Percentiles rank a stretch among this genome's conserved stretches.
Conservation (phyloP, 257 asterid species). For the Asclepias syriaca region DNA sequence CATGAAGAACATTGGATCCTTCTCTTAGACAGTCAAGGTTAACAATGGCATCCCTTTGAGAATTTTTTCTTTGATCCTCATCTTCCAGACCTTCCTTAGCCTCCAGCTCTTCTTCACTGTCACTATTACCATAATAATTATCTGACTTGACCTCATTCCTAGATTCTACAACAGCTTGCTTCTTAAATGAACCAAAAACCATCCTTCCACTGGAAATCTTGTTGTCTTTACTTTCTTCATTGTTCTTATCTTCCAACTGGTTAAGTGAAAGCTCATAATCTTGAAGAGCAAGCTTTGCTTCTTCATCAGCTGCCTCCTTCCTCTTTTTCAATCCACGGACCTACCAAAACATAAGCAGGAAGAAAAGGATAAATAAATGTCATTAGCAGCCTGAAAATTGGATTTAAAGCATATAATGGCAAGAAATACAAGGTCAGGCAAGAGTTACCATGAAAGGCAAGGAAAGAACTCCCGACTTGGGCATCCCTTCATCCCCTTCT, state of each 20-base stretch:
- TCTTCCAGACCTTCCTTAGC: slow-evolving; percentile 33
- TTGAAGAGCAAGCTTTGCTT: slow-evolving; percentile 67
- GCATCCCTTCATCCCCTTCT: slow-evolving; percentile 67
- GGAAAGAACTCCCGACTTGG: slow-evolving; percentile 71
- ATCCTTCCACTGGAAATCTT: slow-evolving; percentile 59
- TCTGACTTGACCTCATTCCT: slow-evolving; percentile 36
- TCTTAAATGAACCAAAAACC: slow-evolving; percentile 67
- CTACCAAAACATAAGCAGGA: slow-evolving; percentile 24
- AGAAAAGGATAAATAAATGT: neutral
- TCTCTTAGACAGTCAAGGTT: slow-evolving; percentile 63
- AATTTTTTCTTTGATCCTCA: slow-evolving; percentile 26
- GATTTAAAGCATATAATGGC: neutral
- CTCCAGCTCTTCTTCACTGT: slow-evolving; percentile 57
- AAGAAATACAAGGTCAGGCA: slow-evolving; percentile 3
- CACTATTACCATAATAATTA: slow-evolving; percentile 65
- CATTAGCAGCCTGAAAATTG: neutral
- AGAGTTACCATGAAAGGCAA: slow-evolving; percentile 87
- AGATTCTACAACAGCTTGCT: slow-evolving; percentile 34
- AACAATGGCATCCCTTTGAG: slow-evolving; percentile 42
- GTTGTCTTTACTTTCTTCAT: slow-evolving; percentile 22
- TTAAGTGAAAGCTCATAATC: slow-evolving; percentile 68
- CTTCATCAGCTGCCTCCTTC: slow-evolving; percentile 72
- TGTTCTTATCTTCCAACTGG: slow-evolving; percentile 44
- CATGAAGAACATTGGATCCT: slow-evolving; percentile 51
- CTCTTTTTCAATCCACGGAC: slow-evolving; percentile 65